phyloP scores from a whole-genome alignment of 2,329 filamentous ascomycete species.

The Aspergillus pseudoviridinutans region DNA sequence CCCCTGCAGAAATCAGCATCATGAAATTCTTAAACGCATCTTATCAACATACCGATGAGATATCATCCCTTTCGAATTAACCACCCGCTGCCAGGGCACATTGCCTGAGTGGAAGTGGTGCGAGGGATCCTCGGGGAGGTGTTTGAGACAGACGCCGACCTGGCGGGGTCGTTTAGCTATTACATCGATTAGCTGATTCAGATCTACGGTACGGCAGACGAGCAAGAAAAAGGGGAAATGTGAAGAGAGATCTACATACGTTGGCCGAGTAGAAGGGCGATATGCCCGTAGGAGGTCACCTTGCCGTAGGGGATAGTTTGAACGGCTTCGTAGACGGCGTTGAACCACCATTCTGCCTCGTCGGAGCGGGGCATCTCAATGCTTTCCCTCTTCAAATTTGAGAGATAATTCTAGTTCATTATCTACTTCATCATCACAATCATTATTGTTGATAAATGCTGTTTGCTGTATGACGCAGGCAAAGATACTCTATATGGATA shows the following conservation, averaged over 20 bases:
- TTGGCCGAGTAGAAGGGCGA: conserved; percentile 58
- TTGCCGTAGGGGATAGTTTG: conserved; percentile 79
- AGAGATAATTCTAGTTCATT: neutral
- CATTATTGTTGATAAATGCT: neutral
- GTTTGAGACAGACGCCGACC: conserved; percentile 85
- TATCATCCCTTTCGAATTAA: conserved; percentile 81
- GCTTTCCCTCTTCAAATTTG: neutral
- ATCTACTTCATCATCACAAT: neutral
- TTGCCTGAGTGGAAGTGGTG: conserved; percentile 66
- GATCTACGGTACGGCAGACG: neutral
- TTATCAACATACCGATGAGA: conserved; percentile 65
- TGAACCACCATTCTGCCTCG: conserved; percentile 48
- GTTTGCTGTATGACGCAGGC: neutral
- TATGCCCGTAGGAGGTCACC: conserved; percentile 81
- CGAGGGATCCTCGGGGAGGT: conserved; percentile 58
- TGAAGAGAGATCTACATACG: conserved; percentile 56
- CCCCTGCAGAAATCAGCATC: conserved; percentile 23
- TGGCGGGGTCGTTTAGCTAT: conserved; percentile 71
- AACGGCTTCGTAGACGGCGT: conserved; percentile 74
- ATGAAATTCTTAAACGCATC: neutral
- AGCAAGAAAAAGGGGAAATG: conserved; percentile 56
- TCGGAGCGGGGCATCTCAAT: conserved; percentile 42
- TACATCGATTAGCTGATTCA: neutral
- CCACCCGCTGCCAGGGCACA: conserved; percentile 92
- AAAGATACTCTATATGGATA: neutral